Conservation (phyloP, 352 stramenopile genomes). For the Elongisporangium anandrum region DNA sequence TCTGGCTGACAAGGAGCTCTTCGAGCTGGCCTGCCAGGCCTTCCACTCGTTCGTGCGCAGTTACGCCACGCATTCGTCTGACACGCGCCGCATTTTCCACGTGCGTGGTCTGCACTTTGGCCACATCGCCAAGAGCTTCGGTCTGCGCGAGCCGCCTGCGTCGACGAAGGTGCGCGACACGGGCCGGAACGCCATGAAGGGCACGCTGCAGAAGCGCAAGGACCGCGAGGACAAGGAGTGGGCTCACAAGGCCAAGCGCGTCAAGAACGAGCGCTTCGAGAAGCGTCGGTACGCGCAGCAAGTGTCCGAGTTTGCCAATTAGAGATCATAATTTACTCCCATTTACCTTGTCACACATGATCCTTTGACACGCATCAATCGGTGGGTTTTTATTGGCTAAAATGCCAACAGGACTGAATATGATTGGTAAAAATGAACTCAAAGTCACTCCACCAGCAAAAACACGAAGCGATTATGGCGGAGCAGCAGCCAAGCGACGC, state of each 20-base stretch:
- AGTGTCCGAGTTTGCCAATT: slow-evolving; percentile 76
- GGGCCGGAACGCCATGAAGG: slow-evolving; percentile 68
- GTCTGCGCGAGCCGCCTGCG: slow-evolving; percentile 75
- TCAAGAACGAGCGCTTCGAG: slow-evolving; percentile 53
- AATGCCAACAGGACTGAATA: not conserved
- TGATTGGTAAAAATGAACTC: not conserved
- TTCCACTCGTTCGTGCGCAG: slow-evolving; percentile 92
- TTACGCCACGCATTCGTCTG: slow-evolving; percentile 90
- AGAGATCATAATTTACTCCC: slow-evolving; percentile 11
- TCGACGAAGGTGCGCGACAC: slow-evolving; percentile 77
- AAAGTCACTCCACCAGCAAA: not conserved
- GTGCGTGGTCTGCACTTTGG: slow-evolving; percentile 91
- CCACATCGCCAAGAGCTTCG: slow-evolving; percentile 93
- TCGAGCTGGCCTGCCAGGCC: slow-evolving; percentile 80
- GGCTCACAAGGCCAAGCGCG: slow-evolving; percentile 40
- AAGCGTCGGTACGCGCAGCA: slow-evolving; percentile 69
- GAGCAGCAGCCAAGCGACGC: not conserved
- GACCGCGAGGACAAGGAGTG: slow-evolving; percentile 70
- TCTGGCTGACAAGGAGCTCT: slow-evolving; percentile 79
- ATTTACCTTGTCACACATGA: not conserved
- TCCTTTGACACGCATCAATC: not conserved
- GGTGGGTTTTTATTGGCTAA: not conserved
- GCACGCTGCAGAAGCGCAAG: slow-evolving; percentile 82
- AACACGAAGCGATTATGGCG: not conserved
- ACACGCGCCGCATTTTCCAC: slow-evolving; percentile 91